Evolutionary conservation across 495 filamentous ascomycete genomes (phyloP), one percentile per base, ranked within the genome.

Genomic region (Niebla homalea): DNA sequence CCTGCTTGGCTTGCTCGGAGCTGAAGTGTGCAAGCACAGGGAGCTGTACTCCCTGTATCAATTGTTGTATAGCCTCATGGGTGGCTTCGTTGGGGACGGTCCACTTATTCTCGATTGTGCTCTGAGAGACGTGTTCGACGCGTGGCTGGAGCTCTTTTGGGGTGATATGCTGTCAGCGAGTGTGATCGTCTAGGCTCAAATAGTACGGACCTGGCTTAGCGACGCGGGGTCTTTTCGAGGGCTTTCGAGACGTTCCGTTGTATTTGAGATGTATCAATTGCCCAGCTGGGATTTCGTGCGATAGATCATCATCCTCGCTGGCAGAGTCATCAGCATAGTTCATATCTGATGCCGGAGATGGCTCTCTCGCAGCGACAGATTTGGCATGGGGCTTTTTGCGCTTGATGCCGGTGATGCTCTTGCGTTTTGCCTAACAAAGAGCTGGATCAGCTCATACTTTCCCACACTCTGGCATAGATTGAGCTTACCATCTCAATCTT

Each of bases 81-180:
- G 68, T 71, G 5, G 66, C 60, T 25, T 70, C 68, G 0, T 76
- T 66, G 3, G 81, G 66, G 19, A 68, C 67, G n/a, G 66, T 66
- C 79, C 79, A 83, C 67, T 75, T 79, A 12, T 69, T 62, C 37
- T 70, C 71, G 60, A 83, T 77, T 3, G 68, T 74, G 29, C 70
- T 64, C 54, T 76, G 74, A 6, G 78, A 65, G 32, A 84, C 67
- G 44, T 70, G 66, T 50, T 72, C 70, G 19, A 72, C 62, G n/a
- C 65, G 65, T 10, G 74, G 67, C 51, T 73, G 69, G 16, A 80
- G 64, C 43, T n/a, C 36, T 19, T 8, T 35, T 36, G 12, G 5
- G 43, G 19, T 41, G 10, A 41, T 2, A 41, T 18, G 39, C 5
- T 8, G 5, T 41, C 21, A 41, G 39, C 39, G 16, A 41, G 21